Conservation (phyloP, 805 yeast species). For the Pichia membranifaciens region DNA sequence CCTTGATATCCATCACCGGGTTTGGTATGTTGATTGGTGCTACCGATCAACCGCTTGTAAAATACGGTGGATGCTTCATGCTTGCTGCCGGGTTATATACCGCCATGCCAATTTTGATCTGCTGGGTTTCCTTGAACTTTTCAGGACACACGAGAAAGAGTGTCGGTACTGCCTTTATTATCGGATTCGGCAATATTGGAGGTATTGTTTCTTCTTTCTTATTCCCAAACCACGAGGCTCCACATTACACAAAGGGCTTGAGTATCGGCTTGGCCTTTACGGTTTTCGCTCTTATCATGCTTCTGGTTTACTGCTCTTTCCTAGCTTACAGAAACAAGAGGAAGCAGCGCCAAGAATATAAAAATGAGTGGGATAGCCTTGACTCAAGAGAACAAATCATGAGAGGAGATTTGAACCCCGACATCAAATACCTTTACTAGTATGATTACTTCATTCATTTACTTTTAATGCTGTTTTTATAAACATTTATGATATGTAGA, state of each 20-base stretch:
- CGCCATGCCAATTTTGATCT: slow-evolving; percentile 63
- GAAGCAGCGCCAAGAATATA: slow-evolving; percentile 30
- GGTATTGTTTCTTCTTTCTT: slow-evolving; percentile 60
- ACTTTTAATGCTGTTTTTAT: no score
- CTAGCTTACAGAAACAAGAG: slow-evolving; percentile 30
- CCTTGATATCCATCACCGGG: slow-evolving; percentile 44
- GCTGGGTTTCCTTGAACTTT: slow-evolving; percentile 60
- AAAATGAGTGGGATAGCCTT: slow-evolving; percentile 25
- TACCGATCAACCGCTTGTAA: slow-evolving; percentile 23
- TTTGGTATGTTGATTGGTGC: slow-evolving; percentile 49
- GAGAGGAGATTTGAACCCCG: no score
- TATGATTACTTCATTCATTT: no score
- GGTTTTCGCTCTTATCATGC: slow-evolving; percentile 34
- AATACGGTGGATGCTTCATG: slow-evolving; percentile 63
- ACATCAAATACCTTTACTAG: no score
- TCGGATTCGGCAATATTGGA: slow-evolving; percentile 71
- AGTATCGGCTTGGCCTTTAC: slow-evolving; percentile 45
- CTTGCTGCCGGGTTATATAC: slow-evolving; percentile 53
- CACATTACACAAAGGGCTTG: slow-evolving; percentile 52
- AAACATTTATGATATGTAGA: no score
- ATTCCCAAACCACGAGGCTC: slow-evolving; percentile 50
- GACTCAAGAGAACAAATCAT: slow-evolving; percentile 25
- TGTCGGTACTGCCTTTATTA: slow-evolving; percentile 44
- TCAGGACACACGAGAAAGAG: slow-evolving; percentile 58
- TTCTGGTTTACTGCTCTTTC: slow-evolving; percentile 29